Conservation (phyloP, 768 basidiomycete species). For the Suillus placidus region DNA sequence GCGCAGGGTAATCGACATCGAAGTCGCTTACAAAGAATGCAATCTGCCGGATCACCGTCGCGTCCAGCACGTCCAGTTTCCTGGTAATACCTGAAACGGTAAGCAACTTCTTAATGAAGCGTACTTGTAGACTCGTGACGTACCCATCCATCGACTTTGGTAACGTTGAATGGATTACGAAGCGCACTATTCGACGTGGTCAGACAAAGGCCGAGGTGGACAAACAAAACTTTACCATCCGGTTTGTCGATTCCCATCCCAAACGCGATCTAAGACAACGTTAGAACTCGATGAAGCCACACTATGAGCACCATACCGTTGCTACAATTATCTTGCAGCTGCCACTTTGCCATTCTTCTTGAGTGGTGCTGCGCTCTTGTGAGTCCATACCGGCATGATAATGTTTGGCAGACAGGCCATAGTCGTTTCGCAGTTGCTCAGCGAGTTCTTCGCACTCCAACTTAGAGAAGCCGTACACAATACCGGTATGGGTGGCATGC, state of each 20-base stretch:
- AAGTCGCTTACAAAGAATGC: slow-evolving; percentile 73
- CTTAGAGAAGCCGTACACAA: slow-evolving; percentile 82
- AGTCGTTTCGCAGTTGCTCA: slow-evolving; percentile 56
- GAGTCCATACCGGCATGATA: slow-evolving; percentile 83
- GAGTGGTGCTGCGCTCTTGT: slow-evolving; percentile 62
- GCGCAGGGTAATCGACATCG: background rate
- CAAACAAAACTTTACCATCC: slow-evolving; percentile 50
- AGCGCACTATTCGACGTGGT: slow-evolving; percentile 63
- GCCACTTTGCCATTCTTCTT: slow-evolving; percentile 75
- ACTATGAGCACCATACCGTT: slow-evolving; percentile 58
- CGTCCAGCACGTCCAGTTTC: slow-evolving; percentile 97
- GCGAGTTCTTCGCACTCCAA: slow-evolving; percentile 83
- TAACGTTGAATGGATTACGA: slow-evolving; percentile 85
- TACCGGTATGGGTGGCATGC: slow-evolving; percentile 66
- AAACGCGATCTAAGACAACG: slow-evolving; percentile 73
- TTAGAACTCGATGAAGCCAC: slow-evolving; percentile 10
- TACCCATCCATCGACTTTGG: slow-evolving; percentile 87
- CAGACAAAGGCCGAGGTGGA: background rate
- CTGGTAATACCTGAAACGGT: slow-evolving; percentile 72
- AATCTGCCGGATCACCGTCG: slow-evolving; percentile 82
- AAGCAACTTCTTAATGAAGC: slow-evolving; percentile 14
- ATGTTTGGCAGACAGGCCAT: slow-evolving; percentile 66
- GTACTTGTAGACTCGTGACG: slow-evolving; percentile 20
- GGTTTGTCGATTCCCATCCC: slow-evolving; percentile 97
- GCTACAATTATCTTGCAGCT: slow-evolving; percentile 85